Conservation (phyloP, 768 basidiomycete genomes). For the Sarcodon aspratus region DNA sequence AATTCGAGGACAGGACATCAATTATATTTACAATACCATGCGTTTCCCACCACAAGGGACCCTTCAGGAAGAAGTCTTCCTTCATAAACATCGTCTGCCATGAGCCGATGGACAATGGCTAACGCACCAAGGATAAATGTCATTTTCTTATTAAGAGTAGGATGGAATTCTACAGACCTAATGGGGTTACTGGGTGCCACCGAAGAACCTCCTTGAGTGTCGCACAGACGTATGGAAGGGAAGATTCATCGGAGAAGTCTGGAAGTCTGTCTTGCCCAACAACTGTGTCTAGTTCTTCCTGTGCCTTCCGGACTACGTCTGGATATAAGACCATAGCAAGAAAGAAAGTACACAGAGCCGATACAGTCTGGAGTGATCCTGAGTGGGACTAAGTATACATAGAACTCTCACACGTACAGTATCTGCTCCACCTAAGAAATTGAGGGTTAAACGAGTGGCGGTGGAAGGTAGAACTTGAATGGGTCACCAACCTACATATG, state of each 20-base stretch:
- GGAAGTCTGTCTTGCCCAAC: conserved; percentile 24
- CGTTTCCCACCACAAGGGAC: conserved; percentile 14
- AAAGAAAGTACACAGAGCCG: conserved; percentile 21
- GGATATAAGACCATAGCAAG: conserved; percentile 29
- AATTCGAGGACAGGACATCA: background rate
- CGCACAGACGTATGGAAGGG: conserved; percentile 25
- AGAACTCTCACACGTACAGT: conserved; percentile 2
- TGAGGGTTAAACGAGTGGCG: background rate
- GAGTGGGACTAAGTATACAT: no score
- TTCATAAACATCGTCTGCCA: conserved; percentile 53
- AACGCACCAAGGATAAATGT: background rate
- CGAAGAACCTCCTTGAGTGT: conserved; percentile 22
- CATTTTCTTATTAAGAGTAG: background rate
- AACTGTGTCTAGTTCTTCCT: conserved; percentile 29
- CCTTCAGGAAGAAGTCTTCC: conserved; percentile 19
- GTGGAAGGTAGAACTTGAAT: no score
- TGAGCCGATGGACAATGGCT: conserved; percentile 34
- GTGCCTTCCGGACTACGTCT: conserved; percentile 22
- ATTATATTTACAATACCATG: conserved; percentile 9
- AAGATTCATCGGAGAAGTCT: conserved; percentile 15
- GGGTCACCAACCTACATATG: conserved; percentile 8
- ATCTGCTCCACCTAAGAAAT: conserved; percentile 1
- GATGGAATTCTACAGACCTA: conserved; percentile 5
- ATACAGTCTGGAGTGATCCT: conserved; percentile 16
- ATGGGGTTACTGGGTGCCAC: conserved; percentile 11